Conservation (phyloP, 768 basidiomycete genomes). For the Panaeolus papilionaceus region DNA sequence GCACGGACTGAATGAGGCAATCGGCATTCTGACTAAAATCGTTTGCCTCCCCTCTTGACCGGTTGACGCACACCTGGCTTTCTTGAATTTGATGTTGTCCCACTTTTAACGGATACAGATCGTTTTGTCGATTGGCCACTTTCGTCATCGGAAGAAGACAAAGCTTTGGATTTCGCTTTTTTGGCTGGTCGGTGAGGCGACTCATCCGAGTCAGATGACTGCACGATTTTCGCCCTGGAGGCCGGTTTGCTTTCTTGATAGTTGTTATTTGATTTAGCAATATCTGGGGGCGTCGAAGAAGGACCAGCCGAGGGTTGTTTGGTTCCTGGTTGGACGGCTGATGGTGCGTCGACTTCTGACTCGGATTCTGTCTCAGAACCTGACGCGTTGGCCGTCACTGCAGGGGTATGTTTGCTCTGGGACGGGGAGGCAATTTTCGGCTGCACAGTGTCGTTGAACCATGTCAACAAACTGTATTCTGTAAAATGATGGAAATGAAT, state of each 20-base stretch:
- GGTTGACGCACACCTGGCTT: constrained; percentile 70
- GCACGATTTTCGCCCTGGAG: constrained; percentile 27
- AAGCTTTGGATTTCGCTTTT: constrained; percentile 48
- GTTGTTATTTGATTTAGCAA: constrained; percentile 17
- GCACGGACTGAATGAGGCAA: not conserved
- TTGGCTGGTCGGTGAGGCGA: constrained; percentile 57
- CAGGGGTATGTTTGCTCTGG: not conserved
- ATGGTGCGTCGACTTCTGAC: constrained; percentile 31
- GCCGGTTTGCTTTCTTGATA: constrained; percentile 23
- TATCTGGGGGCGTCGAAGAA: constrained; percentile 13
- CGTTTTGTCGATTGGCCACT: constrained; percentile 60
- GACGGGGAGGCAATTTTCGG: not conserved
- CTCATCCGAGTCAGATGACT: constrained; percentile 53
- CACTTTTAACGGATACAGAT: constrained; percentile 47
- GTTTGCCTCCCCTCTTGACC: constrained; percentile 75
- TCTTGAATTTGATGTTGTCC: constrained; percentile 33
- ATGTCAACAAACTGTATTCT: not conserved
- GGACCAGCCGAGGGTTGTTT: constrained; percentile 18
- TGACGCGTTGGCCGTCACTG: constrained; percentile 24
- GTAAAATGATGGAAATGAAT: not conserved
- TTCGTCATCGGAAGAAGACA: constrained; percentile 53
- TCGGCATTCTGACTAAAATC: constrained; percentile 55
- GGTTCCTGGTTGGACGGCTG: constrained; percentile 14
- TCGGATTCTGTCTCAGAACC: constrained; percentile 59
- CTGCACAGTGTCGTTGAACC: not conserved